Conservation (phyloP, 1,284 basidiomycete genomes). For the Trichosporon faecale region DNA sequence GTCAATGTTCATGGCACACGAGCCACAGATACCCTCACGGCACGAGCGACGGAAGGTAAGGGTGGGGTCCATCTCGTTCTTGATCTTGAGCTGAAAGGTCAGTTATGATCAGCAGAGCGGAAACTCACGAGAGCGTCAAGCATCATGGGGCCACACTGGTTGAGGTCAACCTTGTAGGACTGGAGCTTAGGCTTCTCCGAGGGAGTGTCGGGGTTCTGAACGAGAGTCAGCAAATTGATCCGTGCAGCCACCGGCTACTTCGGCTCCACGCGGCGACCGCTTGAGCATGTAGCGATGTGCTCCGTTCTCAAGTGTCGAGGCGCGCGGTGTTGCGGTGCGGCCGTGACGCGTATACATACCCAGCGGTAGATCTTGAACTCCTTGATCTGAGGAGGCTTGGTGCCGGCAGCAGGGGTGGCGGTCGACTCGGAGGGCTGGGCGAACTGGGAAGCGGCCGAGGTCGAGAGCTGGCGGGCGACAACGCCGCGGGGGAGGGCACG, state of each 20-base stretch:
- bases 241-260: neutral
- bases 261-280: neutral
- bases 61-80: slow-evolving; percentile 96
- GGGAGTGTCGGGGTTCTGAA: slow-evolving; percentile 90
- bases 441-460: slow-evolving; percentile 32
- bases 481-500: slow-evolving; percentile 21
- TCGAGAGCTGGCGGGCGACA: slow-evolving; percentile 35
- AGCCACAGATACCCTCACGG: slow-evolving; percentile 97
- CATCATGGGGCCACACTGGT: slow-evolving; percentile 95
- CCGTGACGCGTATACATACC: slow-evolving; percentile 57
- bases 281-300: neutral
- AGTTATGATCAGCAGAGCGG: neutral
- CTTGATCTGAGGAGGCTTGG: slow-evolving; percentile 60
- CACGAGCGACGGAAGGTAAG: slow-evolving; percentile 95
- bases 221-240: neutral
- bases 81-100: slow-evolving; percentile 83
- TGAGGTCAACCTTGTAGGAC: slow-evolving; percentile 88
- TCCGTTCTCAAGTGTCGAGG: neutral
- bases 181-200: slow-evolving; percentile 87
- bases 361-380: slow-evolving; percentile 97
- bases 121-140: slow-evolving; percentile 55
- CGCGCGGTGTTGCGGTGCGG: neutral
- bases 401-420: slow-evolving; percentile 30
- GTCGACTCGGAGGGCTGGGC: slow-evolving; percentile 35
- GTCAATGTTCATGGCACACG: slow-evolving; percentile 99